Percentiles rank a stretch among this genome's conserved stretches.
phyloP scores from a whole-genome alignment of 2,329 filamentous ascomycete species.

The Furcasterigmium furcatum region DNA sequence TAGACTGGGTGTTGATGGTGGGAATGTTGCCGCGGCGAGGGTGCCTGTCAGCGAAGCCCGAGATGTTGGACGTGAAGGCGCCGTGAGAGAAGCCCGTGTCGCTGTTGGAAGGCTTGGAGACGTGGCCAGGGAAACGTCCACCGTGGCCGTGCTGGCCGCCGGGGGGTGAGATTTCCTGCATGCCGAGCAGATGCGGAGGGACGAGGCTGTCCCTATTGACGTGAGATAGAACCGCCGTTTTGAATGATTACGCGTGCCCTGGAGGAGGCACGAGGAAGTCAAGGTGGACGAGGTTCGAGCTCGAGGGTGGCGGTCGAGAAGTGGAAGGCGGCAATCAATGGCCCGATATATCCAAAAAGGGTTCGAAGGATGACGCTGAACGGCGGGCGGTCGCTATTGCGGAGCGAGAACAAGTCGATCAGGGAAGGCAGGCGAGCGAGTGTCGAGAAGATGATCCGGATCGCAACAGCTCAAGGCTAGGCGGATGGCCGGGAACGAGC shows the following conservation, averaged over 20 bases:
- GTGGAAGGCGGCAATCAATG: background rate
- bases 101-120: conserved; percentile 77
- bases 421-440: conserved; percentile 1
- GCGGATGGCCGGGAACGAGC: background rate
- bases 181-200: conserved; percentile 83
- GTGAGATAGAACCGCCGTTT: conserved; percentile 79
- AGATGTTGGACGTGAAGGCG: conserved; percentile 83
- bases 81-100: conserved; percentile 91
- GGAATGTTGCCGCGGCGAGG: conserved; percentile 83
- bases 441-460: background rate
- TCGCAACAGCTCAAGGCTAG: background rate
- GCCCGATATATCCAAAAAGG: background rate
- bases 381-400: background rate
- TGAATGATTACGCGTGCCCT: conserved; percentile 61
- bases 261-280: conserved; percentile 41
- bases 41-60: conserved; percentile 83
- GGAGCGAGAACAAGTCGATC: background rate
- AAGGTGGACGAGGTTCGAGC: conserved; percentile 6
- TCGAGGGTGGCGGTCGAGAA: background rate
- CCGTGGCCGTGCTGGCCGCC: conserved; percentile 50
- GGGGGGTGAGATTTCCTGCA: conserved; percentile 80
- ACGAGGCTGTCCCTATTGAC: conserved; percentile 78
- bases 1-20: conserved; percentile 73
- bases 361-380: background rate
- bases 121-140: conserved; percentile 64